Conservation (phyloP, 202 grass and related monocot genomes). For the Thinopyrum obtusiflorum region DNA sequence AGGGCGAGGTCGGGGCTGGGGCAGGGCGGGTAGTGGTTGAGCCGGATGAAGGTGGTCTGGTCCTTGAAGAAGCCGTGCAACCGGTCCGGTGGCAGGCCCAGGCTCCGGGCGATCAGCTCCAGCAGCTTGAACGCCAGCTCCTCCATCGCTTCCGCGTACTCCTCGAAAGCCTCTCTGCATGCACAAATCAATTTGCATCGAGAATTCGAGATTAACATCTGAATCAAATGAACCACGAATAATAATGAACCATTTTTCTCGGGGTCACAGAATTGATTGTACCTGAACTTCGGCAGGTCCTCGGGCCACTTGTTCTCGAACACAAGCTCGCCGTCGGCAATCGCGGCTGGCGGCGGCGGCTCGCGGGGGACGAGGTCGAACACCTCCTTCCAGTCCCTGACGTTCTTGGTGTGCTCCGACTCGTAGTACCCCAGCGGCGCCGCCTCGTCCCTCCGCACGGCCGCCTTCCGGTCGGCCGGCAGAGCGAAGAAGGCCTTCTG, state of each 20-base stretch:
- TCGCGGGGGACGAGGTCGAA: constrained; percentile 57
- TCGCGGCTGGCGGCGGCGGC: background rate
- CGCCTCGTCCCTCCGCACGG: constrained; percentile 51
- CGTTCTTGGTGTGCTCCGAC: constrained; percentile 77
- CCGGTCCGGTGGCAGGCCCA: constrained; percentile 46
- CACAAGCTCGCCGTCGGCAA: constrained; percentile 35
- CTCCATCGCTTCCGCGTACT: constrained; percentile 41
- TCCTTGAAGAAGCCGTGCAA: constrained; percentile 58
- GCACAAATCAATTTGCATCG: background rate
- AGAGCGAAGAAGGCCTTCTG: constrained; percentile 62
- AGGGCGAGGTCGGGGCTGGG: constrained; percentile 70
- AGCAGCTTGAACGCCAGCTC: constrained; percentile 58
- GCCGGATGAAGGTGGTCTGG: constrained; percentile 55
- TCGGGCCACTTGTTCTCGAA: constrained; percentile 69
- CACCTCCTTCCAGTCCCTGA: constrained; percentile 91
- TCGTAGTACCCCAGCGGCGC: constrained; percentile 75
- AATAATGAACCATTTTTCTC: background rate
- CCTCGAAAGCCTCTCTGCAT: constrained; percentile 46
- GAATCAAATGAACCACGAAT: background rate
- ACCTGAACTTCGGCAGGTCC: constrained; percentile 58
- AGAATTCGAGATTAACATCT: background rate
- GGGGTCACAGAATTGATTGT: background rate
- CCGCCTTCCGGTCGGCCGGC: constrained; percentile 38
- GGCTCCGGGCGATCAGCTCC: constrained; percentile 71
- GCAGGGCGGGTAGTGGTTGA: constrained; percentile 85